Conservation (phyloP, 2,329 filamentous ascomycete species). For the Alternaria sp. region DNA sequence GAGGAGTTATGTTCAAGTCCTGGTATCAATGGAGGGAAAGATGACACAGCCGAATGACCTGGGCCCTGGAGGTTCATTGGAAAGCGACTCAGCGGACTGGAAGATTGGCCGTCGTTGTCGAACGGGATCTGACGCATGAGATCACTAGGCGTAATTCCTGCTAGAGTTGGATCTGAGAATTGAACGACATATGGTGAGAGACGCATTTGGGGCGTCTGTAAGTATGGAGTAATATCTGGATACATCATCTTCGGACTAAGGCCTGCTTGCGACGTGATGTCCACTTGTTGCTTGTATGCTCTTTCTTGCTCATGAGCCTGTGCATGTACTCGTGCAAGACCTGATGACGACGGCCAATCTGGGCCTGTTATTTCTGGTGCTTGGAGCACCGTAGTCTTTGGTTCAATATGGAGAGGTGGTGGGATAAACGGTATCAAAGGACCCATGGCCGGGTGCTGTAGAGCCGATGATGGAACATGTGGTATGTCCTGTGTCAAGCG, state of each 20-base stretch:
- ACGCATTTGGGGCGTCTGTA: slow-evolving; percentile 1
- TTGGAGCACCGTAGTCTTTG: background rate
- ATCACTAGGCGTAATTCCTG: background rate
- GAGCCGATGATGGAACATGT: background rate
- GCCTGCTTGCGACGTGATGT: background rate
- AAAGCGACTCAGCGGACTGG: background rate
- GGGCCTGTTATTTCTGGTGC: background rate
- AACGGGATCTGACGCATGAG: background rate
- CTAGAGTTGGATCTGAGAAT: background rate
- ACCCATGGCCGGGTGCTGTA: background rate
- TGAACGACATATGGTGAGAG: background rate
- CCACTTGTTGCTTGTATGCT: background rate
- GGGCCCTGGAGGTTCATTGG: background rate
- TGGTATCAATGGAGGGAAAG: background rate
- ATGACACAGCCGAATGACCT: too few relatives aligned
- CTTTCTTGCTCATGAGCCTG: background rate
- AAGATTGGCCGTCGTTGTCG: background rate
- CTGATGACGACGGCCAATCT: background rate
- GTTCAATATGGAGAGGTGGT: background rate
- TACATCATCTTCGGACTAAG: background rate
- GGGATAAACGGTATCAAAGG: background rate
- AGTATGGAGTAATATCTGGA: background rate
- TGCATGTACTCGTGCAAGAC: background rate
- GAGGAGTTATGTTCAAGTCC: too few relatives aligned
- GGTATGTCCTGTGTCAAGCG: background rate